A percentile compares a stretch with the other conserved stretches of the same genome.
phyloP scores from a whole-genome alignment of 768 basidiomycete genomes.

The Suillus hirtellus region DNA sequence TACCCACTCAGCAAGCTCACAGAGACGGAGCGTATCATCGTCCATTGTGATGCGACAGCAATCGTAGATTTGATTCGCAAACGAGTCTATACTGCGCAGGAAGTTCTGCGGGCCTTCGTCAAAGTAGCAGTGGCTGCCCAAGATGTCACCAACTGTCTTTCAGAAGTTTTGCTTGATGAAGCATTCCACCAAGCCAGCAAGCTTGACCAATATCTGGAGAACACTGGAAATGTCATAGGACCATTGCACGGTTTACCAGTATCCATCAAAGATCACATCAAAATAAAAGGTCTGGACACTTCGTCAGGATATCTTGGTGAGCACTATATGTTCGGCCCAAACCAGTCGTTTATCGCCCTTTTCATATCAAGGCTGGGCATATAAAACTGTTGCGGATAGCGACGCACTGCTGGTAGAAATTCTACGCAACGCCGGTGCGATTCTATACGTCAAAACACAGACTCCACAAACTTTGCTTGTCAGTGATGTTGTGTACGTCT shows the following conservation, averaged over 20 bases:
- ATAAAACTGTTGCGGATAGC: conserved; percentile 34
- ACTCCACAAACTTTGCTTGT: conserved; percentile 51
- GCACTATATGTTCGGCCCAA: neutral
- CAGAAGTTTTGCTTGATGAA: conserved; percentile 59
- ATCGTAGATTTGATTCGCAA: conserved; percentile 24
- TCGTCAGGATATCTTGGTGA: conserved; percentile 34
- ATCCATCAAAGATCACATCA: conserved; percentile 50
- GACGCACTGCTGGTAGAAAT: conserved; percentile 48
- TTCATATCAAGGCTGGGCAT: conserved; percentile 38
- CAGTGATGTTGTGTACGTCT: conserved; percentile 22
- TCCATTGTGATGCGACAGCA: conserved; percentile 32
- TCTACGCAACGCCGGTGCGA: conserved; percentile 45
- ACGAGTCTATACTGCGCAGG: conserved; percentile 24
- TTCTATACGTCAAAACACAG: conserved; percentile 48
- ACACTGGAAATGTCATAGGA: conserved; percentile 50
- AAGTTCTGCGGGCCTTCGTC: conserved; percentile 30
- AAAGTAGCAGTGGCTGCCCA: conserved; percentile 31
- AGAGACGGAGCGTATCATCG: conserved; percentile 27
- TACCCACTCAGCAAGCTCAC: conserved; percentile 31
- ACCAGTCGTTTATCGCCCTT: conserved; percentile 20
- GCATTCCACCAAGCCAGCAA: conserved; percentile 47
- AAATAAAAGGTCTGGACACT: conserved; percentile 43
- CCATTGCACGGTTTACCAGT: conserved; percentile 47
- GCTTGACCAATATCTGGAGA: conserved; percentile 46
- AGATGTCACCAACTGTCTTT: conserved; percentile 49